Percentiles rank a stretch among this genome's conserved stretches.
phyloP scores from a whole-genome alignment of 1,139 yeast species.

The Geotrichum candidum region DNA sequence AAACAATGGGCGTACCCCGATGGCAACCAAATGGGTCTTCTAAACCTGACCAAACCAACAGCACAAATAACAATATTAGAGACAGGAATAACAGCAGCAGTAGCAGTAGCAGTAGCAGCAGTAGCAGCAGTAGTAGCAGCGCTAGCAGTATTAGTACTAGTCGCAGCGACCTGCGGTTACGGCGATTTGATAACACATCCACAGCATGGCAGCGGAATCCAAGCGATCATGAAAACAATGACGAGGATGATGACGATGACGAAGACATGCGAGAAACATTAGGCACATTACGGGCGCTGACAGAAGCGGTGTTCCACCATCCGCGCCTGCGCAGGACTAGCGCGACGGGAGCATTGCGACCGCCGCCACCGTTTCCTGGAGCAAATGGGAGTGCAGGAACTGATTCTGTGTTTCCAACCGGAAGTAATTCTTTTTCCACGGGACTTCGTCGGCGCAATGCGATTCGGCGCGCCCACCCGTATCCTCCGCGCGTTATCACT shows the following conservation, averaged over 20 bases:
- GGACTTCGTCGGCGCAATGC: neutral
- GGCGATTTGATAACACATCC: neutral
- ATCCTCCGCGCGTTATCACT: neutral
- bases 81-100: neutral
- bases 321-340: neutral
- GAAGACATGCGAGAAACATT: neutral
- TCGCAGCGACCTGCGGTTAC: neutral
- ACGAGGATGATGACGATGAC: neutral
- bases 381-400: neutral
- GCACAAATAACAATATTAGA: neutral
- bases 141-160: neutral
- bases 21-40: neutral
- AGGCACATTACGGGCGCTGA: neutral
- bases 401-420: neutral
- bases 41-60: neutral
- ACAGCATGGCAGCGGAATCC: neutral
- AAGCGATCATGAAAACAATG: neutral
- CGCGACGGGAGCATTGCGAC: neutral
- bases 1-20: constrained; percentile 6
- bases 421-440: neutral
- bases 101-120: neutral
- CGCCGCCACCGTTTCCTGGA: neutral
- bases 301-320: neutral
- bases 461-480: neutral
- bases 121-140: neutral